Conservation (phyloP, 2,329 filamentous ascomycete genomes). For the Colletotrichum higginsianum region DNA sequence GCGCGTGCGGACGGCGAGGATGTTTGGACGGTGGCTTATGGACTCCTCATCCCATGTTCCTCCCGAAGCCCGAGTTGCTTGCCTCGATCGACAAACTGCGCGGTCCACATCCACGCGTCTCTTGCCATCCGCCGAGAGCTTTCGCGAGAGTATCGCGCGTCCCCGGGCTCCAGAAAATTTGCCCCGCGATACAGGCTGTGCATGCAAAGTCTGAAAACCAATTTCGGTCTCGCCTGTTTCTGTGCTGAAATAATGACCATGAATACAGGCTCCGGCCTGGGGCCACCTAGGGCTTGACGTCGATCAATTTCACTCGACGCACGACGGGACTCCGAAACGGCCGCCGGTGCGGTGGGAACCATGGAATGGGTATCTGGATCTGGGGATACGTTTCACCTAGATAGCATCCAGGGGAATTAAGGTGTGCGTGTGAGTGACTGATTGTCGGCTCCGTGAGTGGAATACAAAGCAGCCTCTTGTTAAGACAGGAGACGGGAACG, state of each 20-base stretch:
- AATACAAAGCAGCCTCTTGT: conserved; percentile 9
- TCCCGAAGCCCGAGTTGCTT: not conserved
- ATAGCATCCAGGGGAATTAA: conserved; percentile 18
- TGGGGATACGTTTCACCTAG: conserved; percentile 31
- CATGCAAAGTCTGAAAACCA: conserved; percentile 29
- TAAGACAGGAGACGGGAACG: conserved; percentile 10
- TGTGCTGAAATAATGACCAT: conserved; percentile 1
- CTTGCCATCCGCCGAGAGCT: conserved; percentile 15
- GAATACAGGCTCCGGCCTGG: conserved; percentile 8
- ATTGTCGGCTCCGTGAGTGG: conserved; percentile 25
- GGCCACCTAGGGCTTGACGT: conserved; percentile 8
- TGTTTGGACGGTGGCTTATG: conserved; percentile 11
- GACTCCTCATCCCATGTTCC: conserved; percentile 19
- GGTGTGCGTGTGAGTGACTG: not conserved
- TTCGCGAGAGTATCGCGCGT: conserved; percentile 25
- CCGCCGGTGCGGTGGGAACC: conserved; percentile 19
- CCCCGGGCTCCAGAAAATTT: conserved; percentile 20
- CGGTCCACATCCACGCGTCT: conserved; percentile 24
- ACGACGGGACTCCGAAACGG: conserved; percentile 14
- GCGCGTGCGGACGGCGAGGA: not conserved
- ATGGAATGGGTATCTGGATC: conserved; percentile 18
- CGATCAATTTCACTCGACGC: conserved; percentile 18
- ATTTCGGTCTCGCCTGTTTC: conserved; percentile 36
- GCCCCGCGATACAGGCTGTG: conserved; percentile 41
- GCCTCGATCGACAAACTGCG: conserved; percentile 10